Evolutionary conservation across 2,329 filamentous ascomycete genomes (phyloP).

Genomic region (Penicillium olsonii): DNA sequence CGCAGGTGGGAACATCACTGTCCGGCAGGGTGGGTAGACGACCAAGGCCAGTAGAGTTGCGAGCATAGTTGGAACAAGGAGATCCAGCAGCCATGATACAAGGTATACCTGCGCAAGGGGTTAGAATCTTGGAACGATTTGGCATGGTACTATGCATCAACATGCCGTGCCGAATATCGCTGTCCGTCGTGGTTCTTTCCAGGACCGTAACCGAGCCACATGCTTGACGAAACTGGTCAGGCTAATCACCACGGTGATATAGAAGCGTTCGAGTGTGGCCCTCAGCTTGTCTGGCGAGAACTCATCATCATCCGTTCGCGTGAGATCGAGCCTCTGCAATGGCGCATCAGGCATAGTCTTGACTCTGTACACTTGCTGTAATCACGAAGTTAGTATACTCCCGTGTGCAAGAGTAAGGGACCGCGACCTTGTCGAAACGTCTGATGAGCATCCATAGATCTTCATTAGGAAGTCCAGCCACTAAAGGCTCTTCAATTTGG

Average conservation of each 20-base stretch:
- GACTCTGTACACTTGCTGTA: conserved; percentile 67
- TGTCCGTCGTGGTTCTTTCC: conserved; percentile 72
- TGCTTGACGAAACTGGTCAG: conserved; percentile 71
- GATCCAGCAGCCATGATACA: conserved; percentile 70
- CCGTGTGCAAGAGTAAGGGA: neutral
- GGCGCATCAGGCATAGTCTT: conserved; percentile 64
- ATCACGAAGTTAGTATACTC: neutral
- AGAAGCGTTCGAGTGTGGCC: conserved; percentile 74
- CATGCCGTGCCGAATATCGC: conserved; percentile 62
- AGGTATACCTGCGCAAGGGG: conserved; percentile 49
- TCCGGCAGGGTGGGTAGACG: conserved; percentile 63
- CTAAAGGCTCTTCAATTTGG: conserved; percentile 46
- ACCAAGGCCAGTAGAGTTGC: conserved; percentile 66
- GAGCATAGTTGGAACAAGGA: conserved; percentile 65
- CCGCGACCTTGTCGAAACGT: conserved; percentile 70
- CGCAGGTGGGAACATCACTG: conserved; percentile 71
- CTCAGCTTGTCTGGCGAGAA: conserved; percentile 83
- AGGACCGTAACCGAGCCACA: conserved; percentile 73
- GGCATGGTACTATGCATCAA: conserved; percentile 1
- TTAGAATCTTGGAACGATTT: neutral
- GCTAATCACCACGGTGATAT: conserved; percentile 74
- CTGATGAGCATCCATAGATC: conserved; percentile 72
- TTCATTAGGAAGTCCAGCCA: conserved; percentile 70
- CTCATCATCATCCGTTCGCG: conserved; percentile 78
- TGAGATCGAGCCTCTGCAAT: conserved; percentile 73